These are phyloP conservation scores for sorghum (Sorghum bicolor) DNA, from an alignment of 176 grass and related monocot species.

Conservation along the genomic window Sorghum_bicolor_NCBIv3 NC_012872.2:7532501-7533000, in stretches of 20 bases:
- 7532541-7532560: constrained; percentile 35
- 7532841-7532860: constrained; percentile 8
- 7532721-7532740: constrained; percentile 86
- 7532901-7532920: constrained; percentile 64
- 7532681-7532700: constrained; percentile 80
- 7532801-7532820: constrained; percentile 70
- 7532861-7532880: constrained; percentile 4
- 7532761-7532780: constrained; percentile 92
- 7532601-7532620: constrained; percentile 78
- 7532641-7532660: constrained; percentile 63
- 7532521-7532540: neutral
- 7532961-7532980: constrained; percentile 54
- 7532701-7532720: constrained; percentile 82
- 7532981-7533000: constrained; percentile 73
- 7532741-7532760: constrained; percentile 76
- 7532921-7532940: constrained; percentile 89
- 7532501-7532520: neutral
- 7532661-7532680: constrained; percentile 77
- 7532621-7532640: constrained; percentile 92
- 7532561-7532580: constrained; percentile 35
- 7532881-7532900: constrained; percentile 9
- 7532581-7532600: constrained; percentile 66
- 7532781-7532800: constrained; percentile 68
- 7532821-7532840: constrained; percentile 63
- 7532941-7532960: constrained; percentile 91